A percentile compares a stretch with the other conserved stretches of the same genome.
phyloP scores from a whole-genome alignment of 768 basidiomycete genomes.

The Peribolospora baueri region DNA sequence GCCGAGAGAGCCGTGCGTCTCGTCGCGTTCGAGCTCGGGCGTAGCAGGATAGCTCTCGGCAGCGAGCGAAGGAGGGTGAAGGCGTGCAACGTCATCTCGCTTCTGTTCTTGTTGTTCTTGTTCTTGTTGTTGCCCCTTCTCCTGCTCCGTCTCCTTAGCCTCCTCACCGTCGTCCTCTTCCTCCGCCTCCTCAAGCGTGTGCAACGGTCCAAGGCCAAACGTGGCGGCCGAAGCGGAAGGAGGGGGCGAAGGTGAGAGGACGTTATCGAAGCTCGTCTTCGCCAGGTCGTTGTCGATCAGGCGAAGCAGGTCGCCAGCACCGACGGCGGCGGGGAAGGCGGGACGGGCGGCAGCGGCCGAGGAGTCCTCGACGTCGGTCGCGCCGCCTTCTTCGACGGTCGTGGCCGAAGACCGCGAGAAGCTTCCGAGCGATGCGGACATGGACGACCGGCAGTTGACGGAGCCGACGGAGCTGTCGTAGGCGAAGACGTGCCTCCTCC shows the following conservation, averaged over 20 bases:
- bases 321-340: background rate
- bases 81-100: background rate
- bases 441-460: too few relatives aligned
- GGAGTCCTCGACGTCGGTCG: background rate
- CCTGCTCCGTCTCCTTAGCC: too few relatives aligned
- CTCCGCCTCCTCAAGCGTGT: constrained; percentile 11
- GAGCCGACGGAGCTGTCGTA: too few relatives aligned
- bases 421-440: too few relatives aligned
- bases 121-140: too few relatives aligned
- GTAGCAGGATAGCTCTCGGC: background rate
- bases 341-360: background rate
- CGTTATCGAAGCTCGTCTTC: too few relatives aligned
- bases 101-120: background rate
- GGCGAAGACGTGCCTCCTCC: too few relatives aligned
- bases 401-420: too few relatives aligned
- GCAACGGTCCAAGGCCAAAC: constrained; percentile 5
- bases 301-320: too few relatives aligned
- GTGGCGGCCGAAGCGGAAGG: constrained; percentile 1
- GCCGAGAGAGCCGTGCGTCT: constrained; percentile 1
- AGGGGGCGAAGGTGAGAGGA: too few relatives aligned
- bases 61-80: too few relatives aligned
- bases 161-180: constrained; percentile 5
- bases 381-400: background rate
- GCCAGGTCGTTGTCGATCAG: too few relatives aligned
- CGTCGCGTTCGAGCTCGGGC: constrained; percentile 5